These are phyloP conservation scores for Trametes coccinea DNA, from an alignment of 768 basidiomycete species.

Conservation along the genomic window DNA sequence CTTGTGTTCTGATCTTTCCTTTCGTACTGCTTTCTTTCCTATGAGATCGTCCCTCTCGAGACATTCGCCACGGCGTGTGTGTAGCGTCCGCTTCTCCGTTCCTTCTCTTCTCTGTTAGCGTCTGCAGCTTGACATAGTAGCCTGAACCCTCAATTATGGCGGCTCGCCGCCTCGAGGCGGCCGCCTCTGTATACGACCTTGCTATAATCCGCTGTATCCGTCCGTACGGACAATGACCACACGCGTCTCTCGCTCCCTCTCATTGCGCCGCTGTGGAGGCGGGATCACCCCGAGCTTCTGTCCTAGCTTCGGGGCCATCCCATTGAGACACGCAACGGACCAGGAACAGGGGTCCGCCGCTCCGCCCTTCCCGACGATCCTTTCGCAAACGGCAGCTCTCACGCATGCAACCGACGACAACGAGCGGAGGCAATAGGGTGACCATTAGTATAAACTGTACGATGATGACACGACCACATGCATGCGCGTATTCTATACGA, in stretches of 20 bases:
- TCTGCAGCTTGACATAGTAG: neutral
- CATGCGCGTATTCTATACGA: neutral
- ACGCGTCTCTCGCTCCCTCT: neutral
- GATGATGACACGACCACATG: constrained; percentile 7
- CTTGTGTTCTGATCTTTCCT: neutral
- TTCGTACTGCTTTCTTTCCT: neutral
- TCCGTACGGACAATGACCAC: constrained; percentile 1
- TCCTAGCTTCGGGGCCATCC: neutral
- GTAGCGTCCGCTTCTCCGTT: neutral
- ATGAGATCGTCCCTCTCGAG: neutral
- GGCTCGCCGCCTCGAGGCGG: neutral
- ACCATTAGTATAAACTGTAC: constrained; percentile 15
- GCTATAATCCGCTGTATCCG: constrained; percentile 18
- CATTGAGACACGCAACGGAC: neutral
- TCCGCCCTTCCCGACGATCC: too few species aligned
- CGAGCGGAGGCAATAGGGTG: constrained; percentile 19
- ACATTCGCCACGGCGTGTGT: neutral
- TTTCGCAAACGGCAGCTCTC: neutral
- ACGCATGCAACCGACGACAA: too few species aligned
- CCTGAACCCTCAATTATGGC: neutral
- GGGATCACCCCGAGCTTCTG: neutral
- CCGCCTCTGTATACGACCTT: constrained; percentile 17
- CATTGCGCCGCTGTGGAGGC: neutral
- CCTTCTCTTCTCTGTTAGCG: neutral
- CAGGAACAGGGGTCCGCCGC: neutral